Base-by-base conservation (phyloP, 345 rosid species). In the Streptanthus diversifolius region DNA sequence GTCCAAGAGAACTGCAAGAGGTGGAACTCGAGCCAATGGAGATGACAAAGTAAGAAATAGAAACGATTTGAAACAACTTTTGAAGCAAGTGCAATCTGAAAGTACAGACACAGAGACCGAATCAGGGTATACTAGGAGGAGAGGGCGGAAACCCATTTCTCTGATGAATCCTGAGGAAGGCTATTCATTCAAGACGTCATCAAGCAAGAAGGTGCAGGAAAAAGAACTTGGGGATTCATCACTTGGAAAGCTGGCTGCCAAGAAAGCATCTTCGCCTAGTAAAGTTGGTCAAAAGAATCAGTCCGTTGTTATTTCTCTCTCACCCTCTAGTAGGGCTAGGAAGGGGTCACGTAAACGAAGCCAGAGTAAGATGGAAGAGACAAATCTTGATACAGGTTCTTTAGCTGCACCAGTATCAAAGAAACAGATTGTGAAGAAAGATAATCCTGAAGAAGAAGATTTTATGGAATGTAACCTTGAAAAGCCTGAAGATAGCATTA, bases 161-260 rank as follows among this genome's bases (percentile, higher is more conserved):
- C 78, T 85, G 76, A 83, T 87, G 81, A 85, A 80, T 71, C 81
- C 91, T 27, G 91, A 78, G 48, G 93, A 90, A 82, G 88, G 88
- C 47, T 83, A 83, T 72, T 25, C 68, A 25, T 25, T 64, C 25
- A 79, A 66, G 73, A 24, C 68, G 7, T 44, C 79, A 60, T 74
- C 40, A 39, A 58, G 57, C 21, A 81, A 60, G 77, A 85, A 74
- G 51, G 55, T 52, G 64, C 77, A 32, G 58, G 63, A 70, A 35
- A 85, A 74, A 58, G 64, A 60, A 70, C 15, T 60, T 60, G 76
- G 49, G 58, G 59, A 60, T 63, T 58, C 73, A 18, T 74, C 74
- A 14, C 63, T 74, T 29, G 80, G 45, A 55, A 72, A 63, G 58
- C 52, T 71, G 47, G 74, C 40, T 80, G 37, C 76, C 64, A 77